Conservation (phyloP, 2,329 filamentous ascomycete genomes). For the Plenodomus tracheiphilus region DNA sequence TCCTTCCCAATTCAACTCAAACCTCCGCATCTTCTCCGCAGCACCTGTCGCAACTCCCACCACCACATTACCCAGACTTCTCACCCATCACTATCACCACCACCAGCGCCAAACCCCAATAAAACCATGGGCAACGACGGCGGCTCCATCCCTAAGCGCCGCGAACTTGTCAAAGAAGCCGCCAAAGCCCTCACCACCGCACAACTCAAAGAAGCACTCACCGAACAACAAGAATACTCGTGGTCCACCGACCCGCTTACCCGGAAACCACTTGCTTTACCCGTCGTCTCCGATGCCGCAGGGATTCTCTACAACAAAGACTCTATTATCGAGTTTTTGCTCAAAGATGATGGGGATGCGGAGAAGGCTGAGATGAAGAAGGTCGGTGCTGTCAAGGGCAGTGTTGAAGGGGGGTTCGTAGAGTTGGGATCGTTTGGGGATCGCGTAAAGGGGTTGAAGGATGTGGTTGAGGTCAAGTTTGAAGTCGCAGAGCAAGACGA, state of each 20-base stretch:
- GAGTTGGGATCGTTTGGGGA: slow-evolving; percentile 55
- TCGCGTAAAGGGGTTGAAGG: slow-evolving; percentile 75
- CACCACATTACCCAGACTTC: not conserved
- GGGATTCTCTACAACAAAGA: slow-evolving; percentile 96
- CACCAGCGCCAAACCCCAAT: not conserved
- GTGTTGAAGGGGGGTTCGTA: slow-evolving; percentile 61
- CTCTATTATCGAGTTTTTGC: slow-evolving; percentile 72
- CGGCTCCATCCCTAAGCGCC: slow-evolving; percentile 89
- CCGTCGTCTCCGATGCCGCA: slow-evolving; percentile 80
- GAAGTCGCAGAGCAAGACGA: slow-evolving; percentile 53
- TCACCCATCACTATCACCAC: slow-evolving; percentile 1
- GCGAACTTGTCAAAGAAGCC: slow-evolving; percentile 93
- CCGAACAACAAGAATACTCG: slow-evolving; percentile 81
- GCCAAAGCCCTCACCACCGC: slow-evolving; percentile 79
- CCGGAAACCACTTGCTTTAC: slow-evolving; percentile 70
- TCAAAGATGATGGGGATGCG: slow-evolving; percentile 59
- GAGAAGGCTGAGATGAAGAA: slow-evolving; percentile 61
- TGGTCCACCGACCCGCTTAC: slow-evolving; percentile 92
- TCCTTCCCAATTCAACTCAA: slow-evolving; percentile 16
- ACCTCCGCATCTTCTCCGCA: slow-evolving; percentile 28
- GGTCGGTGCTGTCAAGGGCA: slow-evolving; percentile 50
- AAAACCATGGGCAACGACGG: slow-evolving; percentile 90
- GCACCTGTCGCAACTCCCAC: not conserved
- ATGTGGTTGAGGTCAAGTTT: slow-evolving; percentile 86
- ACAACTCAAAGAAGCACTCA: slow-evolving; percentile 84